Percentiles rank a stretch among this genome's conserved stretches.
These are phyloP conservation scores for Trichoderma guizhouense DNA, from an alignment of 2,329 filamentous ascomycete species.

Conservation along the genomic window DNA sequence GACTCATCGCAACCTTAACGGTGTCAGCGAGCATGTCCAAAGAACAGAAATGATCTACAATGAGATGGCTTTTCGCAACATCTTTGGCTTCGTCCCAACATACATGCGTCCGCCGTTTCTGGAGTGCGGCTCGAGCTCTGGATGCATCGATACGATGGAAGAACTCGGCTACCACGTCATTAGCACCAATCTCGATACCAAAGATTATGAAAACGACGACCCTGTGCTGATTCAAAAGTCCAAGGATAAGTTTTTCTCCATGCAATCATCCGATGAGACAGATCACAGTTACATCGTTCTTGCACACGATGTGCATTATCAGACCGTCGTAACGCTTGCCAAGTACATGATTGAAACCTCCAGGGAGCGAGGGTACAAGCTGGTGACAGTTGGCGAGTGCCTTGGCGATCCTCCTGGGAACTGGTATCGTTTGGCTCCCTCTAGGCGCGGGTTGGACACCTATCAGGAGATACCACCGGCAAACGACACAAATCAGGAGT, in stretches of 20 bases:
- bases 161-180: conserved; percentile 53
- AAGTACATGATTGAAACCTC: conserved; percentile 43
- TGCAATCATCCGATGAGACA: conserved; percentile 32
- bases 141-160: conserved; percentile 36
- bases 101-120: conserved; percentile 47
- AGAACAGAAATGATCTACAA: conserved; percentile 42
- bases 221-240: conserved; percentile 47
- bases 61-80: conserved; percentile 43
- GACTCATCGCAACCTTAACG: conserved; percentile 44
- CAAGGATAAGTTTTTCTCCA: conserved; percentile 37
- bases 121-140: conserved; percentile 40
- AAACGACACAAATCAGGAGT: neutral
- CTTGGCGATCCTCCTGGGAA: conserved; percentile 48
- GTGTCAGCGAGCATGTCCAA: conserved; percentile 33
- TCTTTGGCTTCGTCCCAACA: conserved; percentile 40
- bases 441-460: conserved; percentile 18
- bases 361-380: conserved; percentile 40
- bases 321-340: conserved; percentile 43
- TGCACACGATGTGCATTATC: conserved; percentile 49
- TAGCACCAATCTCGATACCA: conserved; percentile 58
- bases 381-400: conserved; percentile 56
- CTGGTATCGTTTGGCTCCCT: conserved; percentile 47
- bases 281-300: conserved; percentile 48
- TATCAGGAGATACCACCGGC: conserved; percentile 3
- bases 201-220: conserved; percentile 54